These are phyloP conservation scores for Gamarada debralockiae DNA, from an alignment of 495 filamentous ascomycete species.

Conservation along the genomic window DNA sequence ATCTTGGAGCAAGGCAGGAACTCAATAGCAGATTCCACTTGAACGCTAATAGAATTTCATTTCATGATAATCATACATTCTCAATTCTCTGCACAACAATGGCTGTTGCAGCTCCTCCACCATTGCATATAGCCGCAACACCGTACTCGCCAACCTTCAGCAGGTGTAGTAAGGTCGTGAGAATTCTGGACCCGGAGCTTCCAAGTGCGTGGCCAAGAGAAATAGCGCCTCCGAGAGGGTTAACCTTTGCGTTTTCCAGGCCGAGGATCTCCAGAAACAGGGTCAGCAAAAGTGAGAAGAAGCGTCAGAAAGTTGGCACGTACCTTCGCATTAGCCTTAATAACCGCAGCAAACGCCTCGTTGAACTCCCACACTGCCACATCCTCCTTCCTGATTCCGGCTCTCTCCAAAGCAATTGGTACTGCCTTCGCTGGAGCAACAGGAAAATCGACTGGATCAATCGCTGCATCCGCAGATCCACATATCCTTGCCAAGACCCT, in stretches of 20 bases:
- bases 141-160: slow-evolving; percentile 90
- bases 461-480: slow-evolving; percentile 81
- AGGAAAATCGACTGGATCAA: slow-evolving; percentile 94
- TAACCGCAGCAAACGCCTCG: slow-evolving; percentile 94
- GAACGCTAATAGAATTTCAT: not conserved
- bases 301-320: slow-evolving; percentile 27
- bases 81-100: slow-evolving; percentile 90
- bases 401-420: slow-evolving; percentile 80
- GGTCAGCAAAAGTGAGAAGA: not conserved
- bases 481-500: slow-evolving; percentile 82
- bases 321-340: slow-evolving; percentile 91
- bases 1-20: no score
- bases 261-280: slow-evolving; percentile 59
- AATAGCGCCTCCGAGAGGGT: slow-evolving; percentile 87
- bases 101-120: slow-evolving; percentile 86
- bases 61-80: slow-evolving; percentile 40
- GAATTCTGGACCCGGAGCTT: slow-evolving; percentile 88
- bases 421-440: slow-evolving; percentile 90
- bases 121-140: slow-evolving; percentile 94
- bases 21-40: no score
- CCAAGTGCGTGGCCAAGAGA: slow-evolving; percentile 92
- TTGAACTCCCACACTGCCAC: slow-evolving; percentile 97
- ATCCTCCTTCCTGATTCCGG: slow-evolving; percentile 83
- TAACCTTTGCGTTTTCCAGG: slow-evolving; percentile 73
- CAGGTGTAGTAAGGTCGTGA: slow-evolving; percentile 86